Base-by-base conservation (phyloP, 2,329 filamentous ascomycete genomes). In the Zymoseptoria tritici region DNA sequence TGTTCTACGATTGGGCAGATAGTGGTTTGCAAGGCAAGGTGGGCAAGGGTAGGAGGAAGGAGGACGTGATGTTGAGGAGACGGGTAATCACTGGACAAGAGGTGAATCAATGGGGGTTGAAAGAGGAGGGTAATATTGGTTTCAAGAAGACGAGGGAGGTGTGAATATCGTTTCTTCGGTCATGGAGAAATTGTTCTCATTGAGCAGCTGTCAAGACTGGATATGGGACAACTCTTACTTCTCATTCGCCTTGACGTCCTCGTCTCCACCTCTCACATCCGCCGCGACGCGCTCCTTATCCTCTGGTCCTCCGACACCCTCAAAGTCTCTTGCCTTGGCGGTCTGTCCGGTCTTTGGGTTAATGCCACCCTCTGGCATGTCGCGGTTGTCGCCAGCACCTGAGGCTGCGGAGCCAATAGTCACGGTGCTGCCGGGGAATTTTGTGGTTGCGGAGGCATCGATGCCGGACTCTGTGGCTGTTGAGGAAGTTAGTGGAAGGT, bases 1-100 rank as follows among this genome's bases (percentile, higher is more conserved):
- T 85, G 42, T 83, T 80, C 62, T 80, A 76, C 60, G 79, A 81
- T 65, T 66, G 71, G 56, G 72, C 79, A 31, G 77, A 80, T 64
- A 76, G 80, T 62, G 76, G 76, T 5, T 61, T 81, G 58, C 72
- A 75, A 70, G 64, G 70, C 63, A 57, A 70, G 59, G 36, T 46
- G 4, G 70, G 68, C 68, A 70, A 76, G 67, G 65, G 74, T 59
- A 63, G 74, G 71, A 66, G 74, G 60, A 75, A 72, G 60, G 72
- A 79, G 36, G 77, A 79, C 64, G 70, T 79, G n/a, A 71, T 71
- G 52, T 59, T 80, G 58, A 71, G 75, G 58, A 68, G 78, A 58
- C 73, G 75, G 62, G 70, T 78, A 3, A 68, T 74, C 26, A 68
- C 64, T 4, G 67, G 68, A 20, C 72, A 74, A 58, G 71, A 74